A percentile compares a stretch with the other conserved stretches of the same genome.
Conservation (phyloP, 2,329 filamentous ascomycete species). For the Botrytis fabae region DNA sequence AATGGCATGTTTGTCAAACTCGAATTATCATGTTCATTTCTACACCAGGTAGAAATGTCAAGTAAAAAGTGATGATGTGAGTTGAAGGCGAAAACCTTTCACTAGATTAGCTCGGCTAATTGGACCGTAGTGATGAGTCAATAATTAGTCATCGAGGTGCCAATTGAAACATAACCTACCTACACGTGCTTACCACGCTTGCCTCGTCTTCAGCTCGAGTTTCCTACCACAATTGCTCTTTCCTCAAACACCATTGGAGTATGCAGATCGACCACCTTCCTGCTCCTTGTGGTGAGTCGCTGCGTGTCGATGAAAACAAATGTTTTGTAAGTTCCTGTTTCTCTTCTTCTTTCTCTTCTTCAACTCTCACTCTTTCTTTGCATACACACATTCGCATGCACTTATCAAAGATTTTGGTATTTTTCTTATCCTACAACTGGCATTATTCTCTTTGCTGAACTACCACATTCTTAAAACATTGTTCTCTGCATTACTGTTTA, state of each 20-base stretch:
- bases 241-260: not conserved
- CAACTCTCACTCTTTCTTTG: slow-evolving; percentile 1
- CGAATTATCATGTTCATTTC: slow-evolving; percentile 19
- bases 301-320: not conserved
- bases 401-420: slow-evolving; percentile 13
- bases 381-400: slow-evolving; percentile 11
- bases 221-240: not conserved
- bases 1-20: slow-evolving; percentile 30
- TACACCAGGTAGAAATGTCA: not conserved
- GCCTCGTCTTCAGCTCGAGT: not conserved
- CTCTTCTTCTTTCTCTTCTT: not conserved
- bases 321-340: slow-evolving; percentile 1
- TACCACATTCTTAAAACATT: not conserved
- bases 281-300: not conserved
- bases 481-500: not conserved
- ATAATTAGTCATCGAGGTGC: not conserved
- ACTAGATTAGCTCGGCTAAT: not conserved
- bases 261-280: not conserved
- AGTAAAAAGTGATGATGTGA: not conserved
- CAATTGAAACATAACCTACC: not conserved
- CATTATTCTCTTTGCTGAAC: not conserved
- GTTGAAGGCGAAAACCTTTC: slow-evolving; percentile 9
- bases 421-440: not conserved
- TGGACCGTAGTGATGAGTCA: not conserved
- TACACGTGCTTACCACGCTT: slow-evolving; percentile 1